Base-by-base conservation (phyloP, 2,329 filamentous ascomycete genomes). In the Penicillium olsonii region DNA sequence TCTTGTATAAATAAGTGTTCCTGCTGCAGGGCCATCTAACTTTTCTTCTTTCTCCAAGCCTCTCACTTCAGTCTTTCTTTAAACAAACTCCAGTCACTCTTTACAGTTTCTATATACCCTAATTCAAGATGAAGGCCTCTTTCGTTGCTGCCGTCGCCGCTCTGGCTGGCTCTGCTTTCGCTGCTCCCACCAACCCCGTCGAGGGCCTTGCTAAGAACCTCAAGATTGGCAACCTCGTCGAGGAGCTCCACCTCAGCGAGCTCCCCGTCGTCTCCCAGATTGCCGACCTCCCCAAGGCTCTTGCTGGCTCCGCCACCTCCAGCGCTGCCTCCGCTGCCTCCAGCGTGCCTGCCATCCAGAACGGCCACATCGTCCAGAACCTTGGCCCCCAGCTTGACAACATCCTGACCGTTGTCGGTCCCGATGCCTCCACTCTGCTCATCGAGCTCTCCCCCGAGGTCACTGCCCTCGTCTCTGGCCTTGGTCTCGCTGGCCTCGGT, bases 371-470 rank as follows among this genome's bases (percentile, higher is more conserved):
- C 31, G 53, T 70, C 22, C 62, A 67, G 59, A 57, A 67, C 45
- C 56, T 61, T 24, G 62, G 61, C 33, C 65, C 65, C 35, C 56
- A 66, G 52, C 54, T 63, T 47, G 53, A 68, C 53, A 57, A 65
- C 53, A 54, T 65, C 42, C 59, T 70, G 37, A 61, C 60, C 22
- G 63, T 69, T 46, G 56, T 56, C 17, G 67, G 66, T 34, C 51
- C 57, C 24, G 59, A 69, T 33, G 42, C 57, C 27, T 45, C 57
- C 48, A 45, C 60, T 42, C 61, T 68, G 45, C 63, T 68, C 54
- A 47, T 68, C 20, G 42, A 66, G 54, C 57, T 68, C 46, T 62
- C 59, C 54, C 65, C 66, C 15, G 60, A 66, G 45, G 62, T 68
- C 42, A 43, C 63, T 15, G 39, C 43, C 12, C 64, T 68, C 29